Base-by-base conservation (phyloP, 1,284 basidiomycete genomes). In the Omphalotus olearius region DNA sequence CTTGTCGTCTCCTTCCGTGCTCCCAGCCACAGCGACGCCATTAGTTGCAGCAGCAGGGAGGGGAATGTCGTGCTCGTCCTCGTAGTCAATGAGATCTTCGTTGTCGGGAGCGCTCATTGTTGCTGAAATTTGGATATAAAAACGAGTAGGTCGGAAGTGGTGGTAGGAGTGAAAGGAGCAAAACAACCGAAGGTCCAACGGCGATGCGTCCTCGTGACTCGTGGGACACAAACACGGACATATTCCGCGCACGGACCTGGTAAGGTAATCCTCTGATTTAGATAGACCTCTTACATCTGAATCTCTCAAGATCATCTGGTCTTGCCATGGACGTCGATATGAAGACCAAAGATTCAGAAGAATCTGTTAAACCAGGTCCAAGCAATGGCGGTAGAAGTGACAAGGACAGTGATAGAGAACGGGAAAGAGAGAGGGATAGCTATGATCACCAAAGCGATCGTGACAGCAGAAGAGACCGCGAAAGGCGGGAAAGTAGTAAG, bases 21-120 rank as follows among this genome's bases (percentile, higher is more conserved):
- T 81, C 50, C 72, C 76, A 45, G 72, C 72, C 57, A 72, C 74
- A 17, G 74, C 66, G 53, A 75, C 75, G 52, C 79, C 82, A 53
- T 79, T 82, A 45, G 71, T 69, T 50, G 76, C 69, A 18, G 74
- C 66, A 35, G 75, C 72, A 39, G 78, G 70, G 43, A 75, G 71
- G 54, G 88, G 79, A 60, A 85, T 79, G 65, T 94, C 91, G 64
- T 94, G 88, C 67, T 94, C 93, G 67, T 98, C 93, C 69, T 95
- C 93, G 79, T 94, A 96, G 76, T 96, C 93, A 69, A 91, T 88
- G 47, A 91, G 82, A 62, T 91, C 88, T 66, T 91, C 88, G 69
- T 88, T 88, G 72, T 90, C 88, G 75, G 86, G 80, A 48, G 76
- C 77, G 69, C 80, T 84, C 85, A 88, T 88, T 70, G 38, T 54